Conservation (phyloP, 1,284 basidiomycete species). For the Tilletia setariae region DNA sequence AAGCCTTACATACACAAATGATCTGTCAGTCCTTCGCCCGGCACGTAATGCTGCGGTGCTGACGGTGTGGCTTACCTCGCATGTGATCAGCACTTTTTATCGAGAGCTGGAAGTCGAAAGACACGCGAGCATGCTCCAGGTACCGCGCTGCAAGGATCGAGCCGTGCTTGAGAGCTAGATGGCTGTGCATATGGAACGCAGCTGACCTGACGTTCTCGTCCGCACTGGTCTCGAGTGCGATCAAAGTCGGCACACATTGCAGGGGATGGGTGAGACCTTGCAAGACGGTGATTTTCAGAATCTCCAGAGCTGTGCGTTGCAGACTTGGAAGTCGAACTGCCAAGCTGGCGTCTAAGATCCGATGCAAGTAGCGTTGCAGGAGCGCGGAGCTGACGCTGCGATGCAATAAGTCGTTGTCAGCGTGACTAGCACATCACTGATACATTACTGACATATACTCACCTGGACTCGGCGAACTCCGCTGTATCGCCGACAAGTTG, state of each 20-base stretch:
- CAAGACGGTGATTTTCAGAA: slow-evolving; percentile 84
- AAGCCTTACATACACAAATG: slow-evolving; percentile 51
- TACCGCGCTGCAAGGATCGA: slow-evolving; percentile 83
- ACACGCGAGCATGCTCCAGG: slow-evolving; percentile 70
- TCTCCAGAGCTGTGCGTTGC: slow-evolving; percentile 81
- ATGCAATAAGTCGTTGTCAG: slow-evolving; percentile 48
- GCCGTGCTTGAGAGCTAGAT: slow-evolving; percentile 82
- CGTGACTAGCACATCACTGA: too few species aligned
- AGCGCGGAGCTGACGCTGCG: slow-evolving; percentile 79
- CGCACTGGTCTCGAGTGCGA: slow-evolving; percentile 84
- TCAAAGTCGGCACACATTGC: slow-evolving; percentile 84
- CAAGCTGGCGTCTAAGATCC: slow-evolving; percentile 75
- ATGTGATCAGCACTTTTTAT: slow-evolving; percentile 23
- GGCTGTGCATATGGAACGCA: slow-evolving; percentile 75
- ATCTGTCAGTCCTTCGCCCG: not conserved
- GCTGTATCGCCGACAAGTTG: slow-evolving; percentile 91
- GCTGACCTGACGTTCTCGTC: slow-evolving; percentile 65
- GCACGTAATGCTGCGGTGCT: not conserved
- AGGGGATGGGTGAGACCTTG: slow-evolving; percentile 94
- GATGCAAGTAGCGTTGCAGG: slow-evolving; percentile 82
- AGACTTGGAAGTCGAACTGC: slow-evolving; percentile 56
- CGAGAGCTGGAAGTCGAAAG: slow-evolving; percentile 72
- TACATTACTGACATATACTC: slow-evolving; percentile 39
- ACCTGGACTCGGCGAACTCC: slow-evolving; percentile 90
- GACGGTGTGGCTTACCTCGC: slow-evolving; percentile 16